These are phyloP conservation scores for Cryptococcus wingfieldii DNA, from an alignment of 1,284 basidiomycete genomes.

Conservation along the genomic window DNA sequence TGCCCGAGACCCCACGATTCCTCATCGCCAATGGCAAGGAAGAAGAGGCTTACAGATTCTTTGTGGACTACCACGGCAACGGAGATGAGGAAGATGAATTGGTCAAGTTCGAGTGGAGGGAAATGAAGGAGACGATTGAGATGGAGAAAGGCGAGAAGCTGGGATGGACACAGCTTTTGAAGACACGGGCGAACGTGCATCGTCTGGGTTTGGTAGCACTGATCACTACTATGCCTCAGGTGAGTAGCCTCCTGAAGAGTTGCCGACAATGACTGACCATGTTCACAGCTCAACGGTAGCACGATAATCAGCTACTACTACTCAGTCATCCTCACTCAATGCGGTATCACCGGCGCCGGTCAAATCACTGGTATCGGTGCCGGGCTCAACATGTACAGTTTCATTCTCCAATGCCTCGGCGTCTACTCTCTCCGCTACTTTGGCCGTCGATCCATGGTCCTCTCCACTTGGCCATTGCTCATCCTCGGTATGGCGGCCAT, in stretches of 20 bases:
- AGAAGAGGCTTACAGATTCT: constrained; percentile 65
- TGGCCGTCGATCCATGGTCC: constrained; percentile 14
- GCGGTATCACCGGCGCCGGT: constrained; percentile 16
- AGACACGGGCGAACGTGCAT: constrained; percentile 9
- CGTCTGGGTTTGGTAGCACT: constrained; percentile 10
- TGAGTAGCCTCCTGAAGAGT: neutral
- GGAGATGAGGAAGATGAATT: constrained; percentile 60
- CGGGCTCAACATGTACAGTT: constrained; percentile 15
- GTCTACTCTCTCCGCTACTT: constrained; percentile 5
- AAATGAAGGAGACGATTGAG: constrained; percentile 66
- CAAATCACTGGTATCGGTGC: constrained; percentile 20
- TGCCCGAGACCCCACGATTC: constrained; percentile 29
- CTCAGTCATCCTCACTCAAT: constrained; percentile 10
- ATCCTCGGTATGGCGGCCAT: constrained; percentile 13
- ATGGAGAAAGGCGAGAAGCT: constrained; percentile 52
- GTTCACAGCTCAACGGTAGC: constrained; percentile 8
- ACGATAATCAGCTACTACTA: constrained; percentile 19
- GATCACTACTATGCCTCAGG: constrained; percentile 18
- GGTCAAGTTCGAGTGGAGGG: constrained; percentile 66
- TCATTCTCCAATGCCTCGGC: constrained; percentile 10
- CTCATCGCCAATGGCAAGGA: constrained; percentile 42
- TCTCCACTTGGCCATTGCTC: constrained; percentile 19
- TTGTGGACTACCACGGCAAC: constrained; percentile 69
- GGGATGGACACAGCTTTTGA: constrained; percentile 10
- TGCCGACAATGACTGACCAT: too few species aligned